These are phyloP conservation scores for Thermothelomyces thermophilus DNA, from an alignment of 2,329 filamentous ascomycete genomes.

Conservation along the genomic window DNA sequence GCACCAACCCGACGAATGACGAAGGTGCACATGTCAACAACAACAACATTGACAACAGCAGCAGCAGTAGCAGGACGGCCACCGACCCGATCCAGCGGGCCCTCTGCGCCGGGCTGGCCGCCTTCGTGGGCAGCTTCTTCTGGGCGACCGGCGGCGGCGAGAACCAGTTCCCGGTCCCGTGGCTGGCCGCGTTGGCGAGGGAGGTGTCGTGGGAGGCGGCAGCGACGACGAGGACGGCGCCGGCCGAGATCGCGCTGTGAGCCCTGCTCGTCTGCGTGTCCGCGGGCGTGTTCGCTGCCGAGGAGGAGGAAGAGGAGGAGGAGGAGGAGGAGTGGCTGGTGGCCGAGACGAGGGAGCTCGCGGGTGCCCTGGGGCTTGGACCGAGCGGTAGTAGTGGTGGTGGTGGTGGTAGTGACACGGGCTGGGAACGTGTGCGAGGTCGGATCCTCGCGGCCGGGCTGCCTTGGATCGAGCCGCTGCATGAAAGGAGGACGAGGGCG, in stretches of 20 bases:
- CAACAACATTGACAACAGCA: too few species aligned
- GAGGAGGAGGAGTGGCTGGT: too few species aligned
- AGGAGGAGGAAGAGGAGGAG: too few species aligned
- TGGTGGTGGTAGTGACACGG: too few species aligned
- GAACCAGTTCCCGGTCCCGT: not conserved
- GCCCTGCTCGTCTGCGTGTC: not conserved
- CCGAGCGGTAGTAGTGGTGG: not conserved
- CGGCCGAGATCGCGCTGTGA: too few species aligned
- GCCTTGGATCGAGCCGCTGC: slow-evolving; percentile 24
- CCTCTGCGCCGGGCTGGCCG: slow-evolving; percentile 26
- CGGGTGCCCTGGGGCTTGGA: too few species aligned
- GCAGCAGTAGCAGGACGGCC: too few species aligned
- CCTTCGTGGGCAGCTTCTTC: slow-evolving; percentile 26
- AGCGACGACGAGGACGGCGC: too few species aligned
- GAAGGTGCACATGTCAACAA: too few species aligned
- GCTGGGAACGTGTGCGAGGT: not conserved
- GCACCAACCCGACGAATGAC: too few species aligned
- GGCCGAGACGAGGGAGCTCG: too few species aligned
- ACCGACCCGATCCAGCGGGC: not conserved
- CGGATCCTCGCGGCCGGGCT: slow-evolving; percentile 10
- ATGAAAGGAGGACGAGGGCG: slow-evolving; percentile 16
- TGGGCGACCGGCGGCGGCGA: not conserved
- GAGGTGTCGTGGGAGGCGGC: not conserved
- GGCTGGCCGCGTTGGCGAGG: not conserved
- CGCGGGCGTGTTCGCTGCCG: too few species aligned